Percentiles rank a stretch among this genome's conserved stretches.
Evolutionary conservation across 176 grass and related monocot genomes (phyloP).

Genomic region (Urochloa ruziziensis): DNA sequence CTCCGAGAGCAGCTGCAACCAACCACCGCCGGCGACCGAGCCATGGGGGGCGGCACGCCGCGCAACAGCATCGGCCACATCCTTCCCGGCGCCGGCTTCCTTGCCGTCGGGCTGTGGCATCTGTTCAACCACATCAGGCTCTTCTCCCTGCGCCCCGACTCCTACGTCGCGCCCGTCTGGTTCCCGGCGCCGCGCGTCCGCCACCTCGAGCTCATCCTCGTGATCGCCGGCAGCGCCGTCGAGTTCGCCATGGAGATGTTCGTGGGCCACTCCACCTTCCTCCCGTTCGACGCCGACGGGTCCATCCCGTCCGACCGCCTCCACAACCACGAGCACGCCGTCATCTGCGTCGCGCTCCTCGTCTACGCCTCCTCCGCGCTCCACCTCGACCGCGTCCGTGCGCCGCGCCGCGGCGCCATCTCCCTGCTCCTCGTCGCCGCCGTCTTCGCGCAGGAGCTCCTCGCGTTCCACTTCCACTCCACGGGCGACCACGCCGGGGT

Average conservation of each 20-base stretch:
- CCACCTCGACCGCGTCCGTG: conserved; percentile 51
- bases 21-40: background rate
- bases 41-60: conserved; percentile 36
- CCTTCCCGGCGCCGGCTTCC: conserved; percentile 56
- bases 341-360: conserved; percentile 52
- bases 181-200: conserved; percentile 44
- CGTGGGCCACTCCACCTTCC: conserved; percentile 48
- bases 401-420: conserved; percentile 7
- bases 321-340: conserved; percentile 74
- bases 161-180: conserved; percentile 64
- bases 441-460: conserved; percentile 62
- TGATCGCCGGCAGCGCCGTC: conserved; percentile 48
- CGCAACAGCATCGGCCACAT: conserved; percentile 68
- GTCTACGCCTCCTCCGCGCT: conserved; percentile 48
- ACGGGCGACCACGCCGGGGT: conserved; percentile 61
- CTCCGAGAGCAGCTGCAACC: background rate
- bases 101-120: conserved; percentile 68
- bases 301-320: conserved; percentile 57
- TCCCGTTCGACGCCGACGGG: conserved; percentile 63
- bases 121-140: conserved; percentile 62
- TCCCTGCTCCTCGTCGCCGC: conserved; percentile 39
- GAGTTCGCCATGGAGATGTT: conserved; percentile 60
- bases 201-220: conserved; percentile 57
- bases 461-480: conserved; percentile 77
- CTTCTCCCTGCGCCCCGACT: conserved; percentile 38